phyloP scores from a whole-genome alignment of 768 basidiomycete genomes.

The Inosperma sp. region DNA sequence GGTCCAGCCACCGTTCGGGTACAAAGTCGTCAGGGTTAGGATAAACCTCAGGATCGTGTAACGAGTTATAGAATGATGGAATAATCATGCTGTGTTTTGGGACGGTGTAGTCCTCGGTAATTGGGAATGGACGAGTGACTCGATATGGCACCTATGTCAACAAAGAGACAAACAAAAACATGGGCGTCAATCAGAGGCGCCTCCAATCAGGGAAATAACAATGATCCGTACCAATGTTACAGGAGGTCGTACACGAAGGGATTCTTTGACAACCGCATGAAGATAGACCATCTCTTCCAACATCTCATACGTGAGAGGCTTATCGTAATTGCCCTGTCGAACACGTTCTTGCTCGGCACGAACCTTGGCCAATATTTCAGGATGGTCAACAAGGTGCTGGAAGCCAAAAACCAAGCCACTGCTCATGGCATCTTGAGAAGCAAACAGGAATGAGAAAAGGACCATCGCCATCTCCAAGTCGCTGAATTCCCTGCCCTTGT shows the following conservation, averaged over 20 bases:
- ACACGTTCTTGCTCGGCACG: slow-evolving; percentile 86
- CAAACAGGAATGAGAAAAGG: slow-evolving; percentile 93
- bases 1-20: slow-evolving; percentile 93
- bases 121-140: slow-evolving; percentile 85
- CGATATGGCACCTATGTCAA: slow-evolving; percentile 87
- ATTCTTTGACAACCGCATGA: slow-evolving; percentile 90
- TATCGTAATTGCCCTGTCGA: slow-evolving; percentile 70
- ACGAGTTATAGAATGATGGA: slow-evolving; percentile 86
- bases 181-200: slow-evolving; percentile 13
- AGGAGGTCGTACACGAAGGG: slow-evolving; percentile 85
- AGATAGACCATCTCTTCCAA: slow-evolving; percentile 92
- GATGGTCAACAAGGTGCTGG: slow-evolving; percentile 93
- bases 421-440: slow-evolving; percentile 97
- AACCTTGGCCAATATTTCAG: slow-evolving; percentile 82
- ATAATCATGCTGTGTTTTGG: slow-evolving; percentile 92
- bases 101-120: slow-evolving; percentile 86
- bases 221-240: slow-evolving; percentile 78
- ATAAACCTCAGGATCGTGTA: slow-evolving; percentile 86
- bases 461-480: slow-evolving; percentile 97
- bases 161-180: slow-evolving; percentile 14
- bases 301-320: slow-evolving; percentile 80
- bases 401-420: slow-evolving; percentile 93
- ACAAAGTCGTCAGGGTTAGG: slow-evolving; percentile 77
- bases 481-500: slow-evolving; percentile 85
- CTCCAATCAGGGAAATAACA: background rate